phyloP scores from a whole-genome alignment of 257 asterid genomes.

The Nicotiana attenuata region DNA sequence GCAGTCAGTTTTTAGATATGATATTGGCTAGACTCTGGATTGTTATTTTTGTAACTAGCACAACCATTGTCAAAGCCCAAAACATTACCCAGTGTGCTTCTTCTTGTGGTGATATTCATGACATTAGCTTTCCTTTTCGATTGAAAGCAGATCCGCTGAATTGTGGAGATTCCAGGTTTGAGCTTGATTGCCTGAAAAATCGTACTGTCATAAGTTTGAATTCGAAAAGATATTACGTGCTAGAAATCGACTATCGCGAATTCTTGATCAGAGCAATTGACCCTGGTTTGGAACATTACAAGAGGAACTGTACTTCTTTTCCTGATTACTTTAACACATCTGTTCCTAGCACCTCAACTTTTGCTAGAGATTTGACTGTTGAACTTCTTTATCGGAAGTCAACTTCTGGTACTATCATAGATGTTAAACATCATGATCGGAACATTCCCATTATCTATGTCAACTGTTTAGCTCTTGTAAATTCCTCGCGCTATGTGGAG shows the following conservation, averaged over 20 bases:
- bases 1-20: background rate
- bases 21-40: conserved; percentile 4
- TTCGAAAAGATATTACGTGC: conserved; percentile 29
- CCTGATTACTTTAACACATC: background rate
- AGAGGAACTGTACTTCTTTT: conserved; percentile 5
- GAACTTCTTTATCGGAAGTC: background rate
- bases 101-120: conserved; percentile 35
- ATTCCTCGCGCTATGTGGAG: conserved; percentile 27
- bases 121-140: conserved; percentile 51
- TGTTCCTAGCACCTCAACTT: background rate
- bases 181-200: conserved; percentile 44
- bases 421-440: background rate
- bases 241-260: conserved; percentile 32
- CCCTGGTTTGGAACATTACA: conserved; percentile 31
- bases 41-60: conserved; percentile 12
- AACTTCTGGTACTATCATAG: background rate
- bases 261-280: conserved; percentile 44
- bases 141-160: conserved; percentile 33
- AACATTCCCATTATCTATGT: conserved; percentile 15
- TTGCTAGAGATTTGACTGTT: background rate
- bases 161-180: conserved; percentile 37
- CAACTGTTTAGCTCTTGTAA: conserved; percentile 31
- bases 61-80: conserved; percentile 26
- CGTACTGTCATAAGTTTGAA: conserved; percentile 19
- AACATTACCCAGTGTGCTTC: conserved; percentile 33